A percentile compares a stretch with the other conserved stretches of the same genome.
Evolutionary conservation across 495 filamentous ascomycete genomes (phyloP).

Genomic region (Antarctomyces pellizariae): DNA sequence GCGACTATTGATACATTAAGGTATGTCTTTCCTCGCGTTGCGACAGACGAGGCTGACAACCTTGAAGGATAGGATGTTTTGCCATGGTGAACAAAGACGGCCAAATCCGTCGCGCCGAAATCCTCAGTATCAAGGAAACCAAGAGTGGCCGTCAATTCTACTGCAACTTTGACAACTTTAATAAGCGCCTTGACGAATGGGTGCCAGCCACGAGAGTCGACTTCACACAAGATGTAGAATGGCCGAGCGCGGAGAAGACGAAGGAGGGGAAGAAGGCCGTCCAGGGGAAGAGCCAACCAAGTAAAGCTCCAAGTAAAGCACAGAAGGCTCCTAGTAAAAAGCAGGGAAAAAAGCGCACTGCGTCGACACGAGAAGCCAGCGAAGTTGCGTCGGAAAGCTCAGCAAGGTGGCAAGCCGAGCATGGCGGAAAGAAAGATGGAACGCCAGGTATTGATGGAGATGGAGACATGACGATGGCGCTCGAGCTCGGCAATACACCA

Average conservation of each 20-base stretch:
- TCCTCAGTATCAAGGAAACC: constrained; percentile 63
- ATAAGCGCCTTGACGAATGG: constrained; percentile 98
- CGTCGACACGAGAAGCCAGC: constrained; percentile 9
- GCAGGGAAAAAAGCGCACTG: constrained; percentile 28
- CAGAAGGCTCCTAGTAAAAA: constrained; percentile 23
- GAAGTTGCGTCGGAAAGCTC: constrained; percentile 11
- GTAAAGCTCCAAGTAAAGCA: constrained; percentile 15
- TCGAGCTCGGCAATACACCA: constrained; percentile 10
- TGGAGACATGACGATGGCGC: constrained; percentile 4
- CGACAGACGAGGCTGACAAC: constrained; percentile 11
- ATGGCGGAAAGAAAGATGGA: constrained; percentile 4
- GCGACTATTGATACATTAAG: constrained; percentile 13
- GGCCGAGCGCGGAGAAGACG: constrained; percentile 31
- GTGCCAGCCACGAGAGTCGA: constrained; percentile 60
- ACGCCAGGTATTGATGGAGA: constrained; percentile 5
- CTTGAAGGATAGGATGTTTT: constrained; percentile 25
- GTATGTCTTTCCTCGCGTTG: constrained; percentile 6
- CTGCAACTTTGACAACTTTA: constrained; percentile 97
- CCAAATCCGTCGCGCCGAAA: constrained; percentile 73
- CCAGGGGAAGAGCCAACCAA: no score
- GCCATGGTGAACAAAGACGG: constrained; percentile 42
- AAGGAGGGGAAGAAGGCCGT: constrained; percentile 28
- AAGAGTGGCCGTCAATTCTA: constrained; percentile 75
- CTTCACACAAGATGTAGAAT: constrained; percentile 35
- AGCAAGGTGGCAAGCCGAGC: no score